Conservation (phyloP, 2,329 filamentous ascomycete genomes). For the Grosmannia serpens region DNA sequence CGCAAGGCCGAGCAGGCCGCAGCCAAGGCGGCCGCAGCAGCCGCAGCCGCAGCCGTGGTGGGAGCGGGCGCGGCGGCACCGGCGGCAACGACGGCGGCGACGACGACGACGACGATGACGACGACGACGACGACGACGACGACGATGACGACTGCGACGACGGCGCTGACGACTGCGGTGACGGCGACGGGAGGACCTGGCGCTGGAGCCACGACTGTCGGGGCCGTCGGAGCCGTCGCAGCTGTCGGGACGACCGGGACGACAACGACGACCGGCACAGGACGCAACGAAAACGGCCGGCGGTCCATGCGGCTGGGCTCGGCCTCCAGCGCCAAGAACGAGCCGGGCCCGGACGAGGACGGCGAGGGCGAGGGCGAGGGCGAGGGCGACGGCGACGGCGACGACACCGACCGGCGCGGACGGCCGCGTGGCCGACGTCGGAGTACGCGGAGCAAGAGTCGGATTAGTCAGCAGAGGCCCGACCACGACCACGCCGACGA, state of each 20-base stretch:
- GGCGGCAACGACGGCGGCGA: neutral
- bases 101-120: constrained; percentile 4
- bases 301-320: constrained; percentile 34
- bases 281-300: constrained; percentile 10
- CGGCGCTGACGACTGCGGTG: no score
- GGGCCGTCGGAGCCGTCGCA: no score
- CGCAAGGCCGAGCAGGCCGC: constrained; percentile 51
- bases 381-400: neutral
- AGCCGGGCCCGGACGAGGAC: constrained; percentile 19
- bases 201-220: no score
- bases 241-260: neutral
- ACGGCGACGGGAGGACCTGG: no score
- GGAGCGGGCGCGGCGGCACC: no score
- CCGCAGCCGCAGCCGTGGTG: constrained; percentile 22
- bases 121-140: no score
- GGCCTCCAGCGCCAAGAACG: constrained; percentile 29
- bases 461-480: neutral
- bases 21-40: constrained; percentile 35
- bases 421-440: neutral
- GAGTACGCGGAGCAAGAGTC: neutral
- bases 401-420: neutral
- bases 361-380: constrained; percentile 7
- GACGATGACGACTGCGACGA: no score
- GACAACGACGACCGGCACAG: constrained; percentile 5
- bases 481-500: neutral